Percentiles rank a stretch among this genome's conserved stretches.
These are phyloP conservation scores for Phytopythium mirpurense DNA, from an alignment of 352 stramenopile species.

Conservation along the genomic window DNA sequence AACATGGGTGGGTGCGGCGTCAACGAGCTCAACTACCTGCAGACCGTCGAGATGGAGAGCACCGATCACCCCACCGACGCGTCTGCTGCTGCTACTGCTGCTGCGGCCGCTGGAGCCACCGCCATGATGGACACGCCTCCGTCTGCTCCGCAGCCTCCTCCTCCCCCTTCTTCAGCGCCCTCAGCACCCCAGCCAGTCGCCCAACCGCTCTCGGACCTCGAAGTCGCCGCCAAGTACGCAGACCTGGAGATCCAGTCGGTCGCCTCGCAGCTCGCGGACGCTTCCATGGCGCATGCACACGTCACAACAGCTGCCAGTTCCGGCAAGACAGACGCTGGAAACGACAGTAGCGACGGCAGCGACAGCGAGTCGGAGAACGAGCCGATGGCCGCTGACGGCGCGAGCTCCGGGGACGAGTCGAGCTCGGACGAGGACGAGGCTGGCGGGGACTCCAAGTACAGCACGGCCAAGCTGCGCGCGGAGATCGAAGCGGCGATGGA, in stretches of 20 bases:
- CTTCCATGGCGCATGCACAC: conserved; percentile 12
- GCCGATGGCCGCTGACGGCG: background rate
- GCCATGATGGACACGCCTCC: background rate
- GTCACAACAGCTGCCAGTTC: conserved; percentile 1
- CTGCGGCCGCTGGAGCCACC: background rate
- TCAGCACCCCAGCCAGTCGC: background rate
- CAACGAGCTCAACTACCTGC: background rate
- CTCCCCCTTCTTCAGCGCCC: background rate
- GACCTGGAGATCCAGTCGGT: conserved; percentile 45
- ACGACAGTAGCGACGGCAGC: conserved; percentile 19
- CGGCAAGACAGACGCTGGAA: conserved; percentile 4
- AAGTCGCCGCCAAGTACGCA: conserved; percentile 47
- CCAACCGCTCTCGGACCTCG: conserved; percentile 33
- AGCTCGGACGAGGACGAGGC: conserved; percentile 24
- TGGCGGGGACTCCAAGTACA: conserved; percentile 21
- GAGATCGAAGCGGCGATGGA: conserved; percentile 80
- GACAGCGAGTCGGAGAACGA: conserved; percentile 19
- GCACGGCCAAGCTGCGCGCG: conserved; percentile 35
- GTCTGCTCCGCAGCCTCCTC: background rate
- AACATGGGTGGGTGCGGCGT: background rate
- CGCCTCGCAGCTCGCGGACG: conserved; percentile 31
- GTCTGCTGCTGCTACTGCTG: background rate
- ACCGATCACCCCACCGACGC: background rate
- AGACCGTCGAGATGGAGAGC: background rate
- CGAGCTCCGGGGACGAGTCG: conserved; percentile 17